Evolutionary conservation across 2,329 filamentous ascomycete genomes (phyloP), one percentile per base, ranked within the genome.

Genomic region (Aspergillus vadensis): DNA sequence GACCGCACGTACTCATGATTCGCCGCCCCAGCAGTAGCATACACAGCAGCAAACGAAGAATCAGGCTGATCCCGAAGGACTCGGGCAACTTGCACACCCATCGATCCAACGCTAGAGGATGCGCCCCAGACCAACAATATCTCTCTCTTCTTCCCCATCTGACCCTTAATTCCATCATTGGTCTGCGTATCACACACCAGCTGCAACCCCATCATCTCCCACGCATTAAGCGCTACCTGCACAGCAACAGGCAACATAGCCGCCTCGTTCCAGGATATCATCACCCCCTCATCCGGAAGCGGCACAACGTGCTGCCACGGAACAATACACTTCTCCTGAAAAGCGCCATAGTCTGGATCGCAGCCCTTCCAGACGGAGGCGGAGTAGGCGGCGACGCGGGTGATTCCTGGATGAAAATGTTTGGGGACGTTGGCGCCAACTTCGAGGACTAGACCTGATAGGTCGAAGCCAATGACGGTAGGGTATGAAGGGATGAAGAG

Each of bases 331-430:
- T 67, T 67, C 44, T 81, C 76, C 57, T 82, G 81, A 49, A 82
- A 83, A 6, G 70, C 71, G 39, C 83, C 80, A 63, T 84, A 81
- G 68, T 83, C 71, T 2, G 80, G 77, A 21, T 76, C 67, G 19
- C 75, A 79, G 8, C 72, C 73, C 38, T 70, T 80, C 78, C 81
- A 84, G 19, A 77, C 64, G 0, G 69, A 72, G 4, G 74, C 72
- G 0, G 76, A 70, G 52, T 76, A 80, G 14, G 78, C 79, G 1
- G 75, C 73, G 2, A 81, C 65, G 1, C 76, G 77, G 41, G 74
- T 78, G 51, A 74, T 63, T 0, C 76, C 77, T 0, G 74, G 68
- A 21, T 36, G 62, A 44, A 78, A 79, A 14, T 25, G 64, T 25
- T 58, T 47, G 12, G 78, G 74, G 10, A 82, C 78, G 8, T 73